Evolutionary conservation across 75 land plant genomes (phyloP), one percentile per base, ranked within the genome.

Genomic region (Pinus albicaulis): DNA sequence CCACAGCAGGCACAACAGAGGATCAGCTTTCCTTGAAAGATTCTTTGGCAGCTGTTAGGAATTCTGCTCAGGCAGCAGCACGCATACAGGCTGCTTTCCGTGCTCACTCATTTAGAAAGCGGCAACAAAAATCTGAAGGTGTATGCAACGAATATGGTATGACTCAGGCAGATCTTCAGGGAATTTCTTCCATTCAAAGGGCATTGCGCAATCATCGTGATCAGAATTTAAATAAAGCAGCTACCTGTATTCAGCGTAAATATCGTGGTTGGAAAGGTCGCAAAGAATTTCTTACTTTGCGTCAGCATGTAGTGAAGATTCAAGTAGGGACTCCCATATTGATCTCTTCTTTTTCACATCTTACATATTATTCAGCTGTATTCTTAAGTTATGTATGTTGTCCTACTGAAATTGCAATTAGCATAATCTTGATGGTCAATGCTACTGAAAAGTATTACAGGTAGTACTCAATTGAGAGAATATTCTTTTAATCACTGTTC

Each of bases 11-110:
- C 57, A 55, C 77, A 61, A 76, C 74, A 22, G 98, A 84, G 61
- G 99, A 94, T 79, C 80, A 91, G 56, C 80, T 81, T 68, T 79
- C 88, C 15, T 80, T 97, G 28, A 80, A 85, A 59, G 82, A 89
- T 66, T 83, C 90, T 34, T 76, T 97, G 59, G 89, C 90, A 57
- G 99, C 99, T 14, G 98, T 91, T 20, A 74, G 98, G 44, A 97
- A 95, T 86, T 90, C 93, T 15, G 83, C 98, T 41, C 87, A 89
- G 73, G 99, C 99, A 69, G 99, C 98, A 57, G 95, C 95, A 57
- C 88, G 98, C 66, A 97, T 97, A 71, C 95, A 95, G 71, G 77
- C 89, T 57, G 95, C 95, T 59, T 97, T 92, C 61, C 89, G 98
- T 25, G 93, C 89, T 57, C 87, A 86, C 71, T 97, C 99, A 31